phyloP scores from a whole-genome alignment of 192 early-diverging fungal species.

The Pilaira anomala region DNA sequence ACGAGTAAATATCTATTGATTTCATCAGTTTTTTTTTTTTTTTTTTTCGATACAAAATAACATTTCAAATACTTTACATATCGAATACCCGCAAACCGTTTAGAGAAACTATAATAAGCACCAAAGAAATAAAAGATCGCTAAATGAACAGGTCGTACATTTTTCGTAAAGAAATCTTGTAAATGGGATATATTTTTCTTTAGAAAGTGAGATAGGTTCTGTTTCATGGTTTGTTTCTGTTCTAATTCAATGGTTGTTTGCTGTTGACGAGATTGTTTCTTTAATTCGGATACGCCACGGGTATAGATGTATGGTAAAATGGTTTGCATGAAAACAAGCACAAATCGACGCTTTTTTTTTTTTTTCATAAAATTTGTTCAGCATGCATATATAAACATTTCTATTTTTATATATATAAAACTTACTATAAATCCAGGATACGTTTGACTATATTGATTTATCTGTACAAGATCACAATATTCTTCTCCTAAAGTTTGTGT shows the following conservation, averaged over 20 bases:
- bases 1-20: constrained; percentile 68
- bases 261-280: constrained; percentile 20
- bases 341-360: constrained; percentile 19
- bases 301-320: constrained; percentile 32
- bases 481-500: constrained; percentile 93
- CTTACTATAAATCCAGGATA: constrained; percentile 51
- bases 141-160: constrained; percentile 66
- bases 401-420: neutral
- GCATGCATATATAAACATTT: no score
- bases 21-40: neutral
- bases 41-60: neutral
- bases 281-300: constrained; percentile 17
- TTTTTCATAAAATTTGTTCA: no score
- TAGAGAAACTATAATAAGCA: constrained; percentile 77
- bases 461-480: constrained; percentile 87
- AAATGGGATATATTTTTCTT: constrained; percentile 16
- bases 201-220: neutral
- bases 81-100: constrained; percentile 73
- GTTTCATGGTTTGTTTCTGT: neutral
- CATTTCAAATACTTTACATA: constrained; percentile 58
- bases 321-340: constrained; percentile 19
- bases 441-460: constrained; percentile 41
- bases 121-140: constrained; percentile 89
- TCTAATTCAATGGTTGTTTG: neutral
- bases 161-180: constrained; percentile 45